phyloP scores from a whole-genome alignment of 192 early-diverging fungal species.

The Coemansia umbellata region DNA sequence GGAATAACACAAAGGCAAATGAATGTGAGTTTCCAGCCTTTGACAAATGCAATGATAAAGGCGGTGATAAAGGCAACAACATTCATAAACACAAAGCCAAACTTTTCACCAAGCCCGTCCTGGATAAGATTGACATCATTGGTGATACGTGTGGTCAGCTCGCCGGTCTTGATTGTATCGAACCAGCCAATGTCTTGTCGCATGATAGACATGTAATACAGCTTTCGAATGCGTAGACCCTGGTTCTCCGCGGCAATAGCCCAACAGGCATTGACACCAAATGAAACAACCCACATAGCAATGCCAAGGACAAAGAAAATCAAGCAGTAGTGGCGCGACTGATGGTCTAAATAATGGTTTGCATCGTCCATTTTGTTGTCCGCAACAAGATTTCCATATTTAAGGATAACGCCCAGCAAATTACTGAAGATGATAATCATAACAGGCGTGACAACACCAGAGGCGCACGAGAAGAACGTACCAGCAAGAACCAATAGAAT shows the following conservation, averaged over 20 bases:
- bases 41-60: conserved; percentile 73
- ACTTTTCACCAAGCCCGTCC: conserved; percentile 84
- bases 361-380: conserved; percentile 8
- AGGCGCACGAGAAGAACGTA: conserved; percentile 34
- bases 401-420: conserved; percentile 11
- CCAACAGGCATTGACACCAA: conserved; percentile 39
- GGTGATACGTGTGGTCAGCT: conserved; percentile 80
- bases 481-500: conserved; percentile 53
- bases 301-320: conserved; percentile 40
- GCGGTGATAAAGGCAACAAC: conserved; percentile 65
- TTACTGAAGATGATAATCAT: conserved; percentile 20
- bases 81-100: conserved; percentile 63
- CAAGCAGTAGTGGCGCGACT: conserved; percentile 39
- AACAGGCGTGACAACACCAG: conserved; percentile 42
- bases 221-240: conserved; percentile 70
- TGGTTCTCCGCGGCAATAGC: conserved; percentile 57
- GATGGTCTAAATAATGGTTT: conserved; percentile 22
- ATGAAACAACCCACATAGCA: conserved; percentile 37
- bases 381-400: not conserved
- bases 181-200: conserved; percentile 89
- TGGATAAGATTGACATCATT: conserved; percentile 81
- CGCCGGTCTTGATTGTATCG: conserved; percentile 70
- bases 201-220: conserved; percentile 76
- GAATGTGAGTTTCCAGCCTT: conserved; percentile 76
- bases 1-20: conserved; percentile 74